phyloP scores from a whole-genome alignment of 768 basidiomycete species.

The Suillus subluteus region DNA sequence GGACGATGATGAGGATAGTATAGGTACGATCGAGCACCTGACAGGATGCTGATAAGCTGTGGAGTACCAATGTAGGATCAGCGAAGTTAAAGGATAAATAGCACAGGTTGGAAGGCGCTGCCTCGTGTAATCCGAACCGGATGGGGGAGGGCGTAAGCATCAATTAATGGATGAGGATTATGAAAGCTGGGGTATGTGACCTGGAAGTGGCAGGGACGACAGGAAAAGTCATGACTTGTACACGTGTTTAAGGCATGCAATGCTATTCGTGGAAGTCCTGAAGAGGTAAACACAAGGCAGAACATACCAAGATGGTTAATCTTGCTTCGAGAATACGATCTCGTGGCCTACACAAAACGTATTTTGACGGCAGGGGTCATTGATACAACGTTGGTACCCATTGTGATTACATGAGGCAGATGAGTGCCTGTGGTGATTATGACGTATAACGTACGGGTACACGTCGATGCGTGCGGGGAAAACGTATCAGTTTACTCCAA shows the following conservation, averaged over 20 bases:
- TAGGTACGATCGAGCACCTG: slow-evolving; percentile 15
- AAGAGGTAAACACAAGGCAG: not conserved
- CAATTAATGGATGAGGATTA: slow-evolving; percentile 16
- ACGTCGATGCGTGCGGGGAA: not conserved
- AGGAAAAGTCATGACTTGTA: slow-evolving; percentile 21
- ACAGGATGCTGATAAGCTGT: slow-evolving; percentile 10
- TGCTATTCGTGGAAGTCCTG: slow-evolving; percentile 20
- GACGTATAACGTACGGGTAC: not conserved
- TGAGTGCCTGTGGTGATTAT: not conserved
- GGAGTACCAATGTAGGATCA: slow-evolving; percentile 8
- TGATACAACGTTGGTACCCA: slow-evolving; percentile 6
- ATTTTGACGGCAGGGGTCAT: slow-evolving; percentile 1
- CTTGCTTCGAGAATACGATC: slow-evolving; percentile 1
- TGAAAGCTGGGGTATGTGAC: slow-evolving; percentile 19
- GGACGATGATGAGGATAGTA: slow-evolving; percentile 16
- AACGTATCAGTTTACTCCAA: not conserved
- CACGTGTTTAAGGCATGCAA: slow-evolving; percentile 33
- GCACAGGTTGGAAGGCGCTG: slow-evolving; percentile 16
- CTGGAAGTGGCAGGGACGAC: slow-evolving; percentile 7
- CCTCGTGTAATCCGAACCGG: slow-evolving; percentile 32
- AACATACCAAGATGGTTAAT: slow-evolving; percentile 7
- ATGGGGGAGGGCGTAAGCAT: slow-evolving; percentile 21
- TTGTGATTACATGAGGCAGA: slow-evolving; percentile 4
- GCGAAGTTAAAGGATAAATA: slow-evolving; percentile 14
- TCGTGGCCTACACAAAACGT: not conserved